Evolutionary conservation across 768 basidiomycete genomes (phyloP).

Genomic region (Coprinopsis marcescibilis): DNA sequence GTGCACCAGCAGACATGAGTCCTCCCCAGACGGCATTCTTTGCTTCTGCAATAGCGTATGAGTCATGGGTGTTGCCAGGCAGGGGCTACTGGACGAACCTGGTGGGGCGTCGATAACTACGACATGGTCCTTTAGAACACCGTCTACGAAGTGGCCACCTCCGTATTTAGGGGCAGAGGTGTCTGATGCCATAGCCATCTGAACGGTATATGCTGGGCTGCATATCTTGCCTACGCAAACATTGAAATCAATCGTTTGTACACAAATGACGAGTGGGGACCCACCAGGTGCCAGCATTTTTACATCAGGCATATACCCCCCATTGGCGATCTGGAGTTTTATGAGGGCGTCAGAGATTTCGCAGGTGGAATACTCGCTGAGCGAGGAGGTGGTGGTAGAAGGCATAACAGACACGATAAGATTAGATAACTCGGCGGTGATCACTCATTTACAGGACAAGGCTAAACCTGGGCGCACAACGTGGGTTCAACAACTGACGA

Average conservation of each 20-base stretch:
- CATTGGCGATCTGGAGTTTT: conserved; percentile 65
- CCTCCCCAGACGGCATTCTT: conserved; percentile 92
- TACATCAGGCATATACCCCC: conserved; percentile 81
- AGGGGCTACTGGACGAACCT: conserved; percentile 32
- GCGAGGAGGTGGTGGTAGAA: conserved; percentile 15
- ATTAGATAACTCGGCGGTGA: conserved; percentile 14
- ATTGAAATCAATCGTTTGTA: not conserved
- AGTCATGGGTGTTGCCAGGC: not conserved
- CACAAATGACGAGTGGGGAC: not conserved
- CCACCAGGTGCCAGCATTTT: conserved; percentile 44
- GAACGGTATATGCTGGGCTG: conserved; percentile 83
- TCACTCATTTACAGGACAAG: not conserved
- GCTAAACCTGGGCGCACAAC: not conserved
- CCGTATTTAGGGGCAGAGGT: conserved; percentile 55
- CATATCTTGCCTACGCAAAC: conserved; percentile 35
- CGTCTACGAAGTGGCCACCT: conserved; percentile 74
- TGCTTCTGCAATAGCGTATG: conserved; percentile 36
- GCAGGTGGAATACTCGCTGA: conserved; percentile 56
- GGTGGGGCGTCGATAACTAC: conserved; percentile 72
- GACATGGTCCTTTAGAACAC: conserved; percentile 55
- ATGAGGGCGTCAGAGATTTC: conserved; percentile 88
- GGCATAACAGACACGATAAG: conserved; percentile 9
- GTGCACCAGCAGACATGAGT: conserved; percentile 83
- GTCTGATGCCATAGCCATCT: conserved; percentile 64
- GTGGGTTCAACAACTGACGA: conserved; percentile 30